Evolutionary conservation across 2,329 filamentous ascomycete species (phyloP).

Genomic region (Colletotrichum tamarilloi): DNA sequence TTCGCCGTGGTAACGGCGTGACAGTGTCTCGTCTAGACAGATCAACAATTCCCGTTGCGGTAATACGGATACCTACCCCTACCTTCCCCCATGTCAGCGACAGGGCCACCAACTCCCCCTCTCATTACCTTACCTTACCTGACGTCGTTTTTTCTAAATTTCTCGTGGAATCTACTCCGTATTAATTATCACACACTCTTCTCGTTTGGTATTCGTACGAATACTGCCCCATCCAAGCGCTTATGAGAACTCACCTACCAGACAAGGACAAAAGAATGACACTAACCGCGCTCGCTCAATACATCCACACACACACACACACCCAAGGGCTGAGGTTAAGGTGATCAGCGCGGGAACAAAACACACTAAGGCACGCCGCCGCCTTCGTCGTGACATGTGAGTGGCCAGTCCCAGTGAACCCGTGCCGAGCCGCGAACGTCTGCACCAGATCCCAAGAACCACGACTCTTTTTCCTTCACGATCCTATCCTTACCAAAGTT

Average conservation of each 20-base stretch:
- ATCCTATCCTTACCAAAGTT: no score
- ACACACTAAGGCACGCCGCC: background rate
- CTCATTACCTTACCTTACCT: slow-evolving; percentile 8
- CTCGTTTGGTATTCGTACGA: no score
- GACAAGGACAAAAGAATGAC: background rate
- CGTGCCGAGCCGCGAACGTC: background rate
- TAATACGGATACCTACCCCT: slow-evolving; percentile 24
- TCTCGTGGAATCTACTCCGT: background rate
- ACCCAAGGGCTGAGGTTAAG: background rate
- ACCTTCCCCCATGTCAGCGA: slow-evolving; percentile 26
- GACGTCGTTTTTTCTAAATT: background rate
- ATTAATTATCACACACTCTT: background rate
- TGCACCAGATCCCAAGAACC: background rate
- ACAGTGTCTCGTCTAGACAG: slow-evolving; percentile 31
- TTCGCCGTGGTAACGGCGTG: slow-evolving; percentile 21
- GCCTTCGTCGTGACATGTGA: slow-evolving; percentile 19
- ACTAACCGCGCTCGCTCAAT: background rate
- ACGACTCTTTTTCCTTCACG: background rate
- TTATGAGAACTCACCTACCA: background rate
- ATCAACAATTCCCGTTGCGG: slow-evolving; percentile 24
- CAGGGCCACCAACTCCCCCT: slow-evolving; percentile 22
- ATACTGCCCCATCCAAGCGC: background rate
- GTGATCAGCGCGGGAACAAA: slow-evolving; percentile 22
- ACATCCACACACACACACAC: background rate
- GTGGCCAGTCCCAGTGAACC: slow-evolving; percentile 23